Evolutionary conservation across 768 basidiomycete species (phyloP).

Genomic region (Boletus subparvulus): DNA sequence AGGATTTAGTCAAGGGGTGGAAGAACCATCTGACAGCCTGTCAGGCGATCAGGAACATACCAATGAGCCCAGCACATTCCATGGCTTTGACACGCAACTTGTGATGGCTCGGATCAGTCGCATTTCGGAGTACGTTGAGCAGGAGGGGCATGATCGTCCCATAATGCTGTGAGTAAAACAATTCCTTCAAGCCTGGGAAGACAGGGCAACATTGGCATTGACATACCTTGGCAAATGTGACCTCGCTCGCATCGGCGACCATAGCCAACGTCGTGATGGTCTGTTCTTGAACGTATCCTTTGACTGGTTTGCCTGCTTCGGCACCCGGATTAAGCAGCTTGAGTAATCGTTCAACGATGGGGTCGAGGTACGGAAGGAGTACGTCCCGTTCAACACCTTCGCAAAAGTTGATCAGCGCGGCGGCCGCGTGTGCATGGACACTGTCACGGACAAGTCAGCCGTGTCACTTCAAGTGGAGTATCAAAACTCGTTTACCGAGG

Average conservation of each 20-base stretch:
- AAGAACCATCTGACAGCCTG: background rate
- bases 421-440: conserved; percentile 84
- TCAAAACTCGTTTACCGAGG: conserved; percentile 47
- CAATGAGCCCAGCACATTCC: conserved; percentile 88
- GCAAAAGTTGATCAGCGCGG: conserved; percentile 89
- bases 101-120: conserved; percentile 62
- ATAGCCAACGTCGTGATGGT: conserved; percentile 86
- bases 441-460: conserved; percentile 37
- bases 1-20: background rate
- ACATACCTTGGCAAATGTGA: conserved; percentile 68
- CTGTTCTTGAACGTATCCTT: conserved; percentile 81
- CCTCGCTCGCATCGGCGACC: conserved; percentile 84
- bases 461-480: background rate
- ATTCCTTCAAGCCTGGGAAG: background rate
- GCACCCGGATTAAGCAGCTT: conserved; percentile 58
- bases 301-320: conserved; percentile 40
- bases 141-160: conserved; percentile 77
- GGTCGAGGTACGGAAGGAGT: conserved; percentile 74
- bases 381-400: conserved; percentile 77
- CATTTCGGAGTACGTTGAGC: conserved; percentile 71
- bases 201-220: background rate
- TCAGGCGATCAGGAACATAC: conserved; percentile 41
- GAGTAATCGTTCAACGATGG: conserved; percentile 62
- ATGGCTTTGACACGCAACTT: conserved; percentile 80
- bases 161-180: conserved; percentile 54